Evolutionary conservation across 2,329 filamentous ascomycete species (phyloP).

Genomic region (Penicillium sp.): DNA sequence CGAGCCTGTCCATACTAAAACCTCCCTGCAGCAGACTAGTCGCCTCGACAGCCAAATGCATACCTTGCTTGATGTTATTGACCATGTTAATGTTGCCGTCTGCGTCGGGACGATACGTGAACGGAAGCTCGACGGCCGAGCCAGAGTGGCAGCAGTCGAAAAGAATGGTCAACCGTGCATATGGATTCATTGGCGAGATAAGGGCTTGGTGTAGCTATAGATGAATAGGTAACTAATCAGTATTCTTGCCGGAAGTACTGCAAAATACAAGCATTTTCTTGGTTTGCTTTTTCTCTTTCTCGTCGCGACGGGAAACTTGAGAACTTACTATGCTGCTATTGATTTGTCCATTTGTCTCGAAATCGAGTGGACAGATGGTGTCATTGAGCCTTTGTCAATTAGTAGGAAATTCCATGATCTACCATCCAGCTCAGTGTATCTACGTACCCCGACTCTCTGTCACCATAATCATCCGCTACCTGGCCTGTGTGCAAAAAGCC

Average conservation of each 20-base stretch:
- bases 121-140: constrained; percentile 57
- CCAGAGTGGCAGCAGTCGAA: constrained; percentile 62
- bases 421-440: neutral
- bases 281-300: neutral
- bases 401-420: neutral
- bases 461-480: constrained; percentile 9
- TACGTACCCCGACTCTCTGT: constrained; percentile 12
- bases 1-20: constrained; percentile 12
- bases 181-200: constrained; percentile 49
- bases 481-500: constrained; percentile 3
- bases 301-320: neutral
- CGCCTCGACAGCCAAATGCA: constrained; percentile 49
- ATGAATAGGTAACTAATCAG: neutral
- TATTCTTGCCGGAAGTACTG: neutral
- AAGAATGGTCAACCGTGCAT: constrained; percentile 52
- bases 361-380: constrained; percentile 54
- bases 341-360: constrained; percentile 51
- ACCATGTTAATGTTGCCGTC: constrained; percentile 55
- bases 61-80: constrained; percentile 53
- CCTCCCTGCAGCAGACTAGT: constrained; percentile 48
- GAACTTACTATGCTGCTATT: constrained; percentile 40
- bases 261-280: neutral
- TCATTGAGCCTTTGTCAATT: constrained; percentile 37
- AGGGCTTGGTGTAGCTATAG: constrained; percentile 47
- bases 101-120: constrained; percentile 54